These are phyloP conservation scores for Thelonectria olida DNA, from an alignment of 2,329 filamentous ascomycete genomes.

Conservation along the genomic window DNA sequence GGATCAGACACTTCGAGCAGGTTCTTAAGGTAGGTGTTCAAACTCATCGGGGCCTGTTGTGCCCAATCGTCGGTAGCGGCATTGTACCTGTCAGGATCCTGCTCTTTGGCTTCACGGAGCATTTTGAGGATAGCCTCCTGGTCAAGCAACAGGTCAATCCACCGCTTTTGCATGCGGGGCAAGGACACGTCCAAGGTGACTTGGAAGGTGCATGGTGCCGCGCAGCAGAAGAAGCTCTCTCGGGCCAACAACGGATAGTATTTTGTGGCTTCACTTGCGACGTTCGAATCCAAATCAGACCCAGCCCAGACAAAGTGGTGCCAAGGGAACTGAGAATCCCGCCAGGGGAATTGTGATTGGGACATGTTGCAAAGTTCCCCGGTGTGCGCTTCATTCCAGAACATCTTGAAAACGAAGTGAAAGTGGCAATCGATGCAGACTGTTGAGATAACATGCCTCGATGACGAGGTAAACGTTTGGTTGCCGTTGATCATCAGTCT, in stretches of 20 bases:
- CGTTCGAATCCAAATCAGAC: constrained; percentile 39
- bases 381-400: constrained; percentile 43
- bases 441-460: constrained; percentile 45
- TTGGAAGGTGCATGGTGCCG: constrained; percentile 51
- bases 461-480: constrained; percentile 44
- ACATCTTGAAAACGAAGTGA: constrained; percentile 52
- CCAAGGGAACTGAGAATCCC: constrained; percentile 48
- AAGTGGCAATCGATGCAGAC: constrained; percentile 53
- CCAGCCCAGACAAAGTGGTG: constrained; percentile 50
- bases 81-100: constrained; percentile 60
- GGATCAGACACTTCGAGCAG: constrained; percentile 50
- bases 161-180: constrained; percentile 56
- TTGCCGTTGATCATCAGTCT: constrained; percentile 51
- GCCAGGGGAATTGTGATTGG: constrained; percentile 47
- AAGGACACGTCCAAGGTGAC: constrained; percentile 59
- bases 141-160: constrained; percentile 57
- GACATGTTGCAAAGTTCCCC: constrained; percentile 43
- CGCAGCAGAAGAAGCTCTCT: constrained; percentile 54
- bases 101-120: constrained; percentile 49
- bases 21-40: constrained; percentile 63
- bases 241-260: constrained; percentile 51
- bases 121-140: constrained; percentile 53
- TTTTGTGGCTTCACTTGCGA: constrained; percentile 41
- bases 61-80: constrained; percentile 53
- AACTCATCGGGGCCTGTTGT: constrained; percentile 52